A percentile compares a stretch with the other conserved stretches of the same genome.
Conservation (phyloP, 257 asterid genomes). For the Solanum chmielewskii region DNA sequence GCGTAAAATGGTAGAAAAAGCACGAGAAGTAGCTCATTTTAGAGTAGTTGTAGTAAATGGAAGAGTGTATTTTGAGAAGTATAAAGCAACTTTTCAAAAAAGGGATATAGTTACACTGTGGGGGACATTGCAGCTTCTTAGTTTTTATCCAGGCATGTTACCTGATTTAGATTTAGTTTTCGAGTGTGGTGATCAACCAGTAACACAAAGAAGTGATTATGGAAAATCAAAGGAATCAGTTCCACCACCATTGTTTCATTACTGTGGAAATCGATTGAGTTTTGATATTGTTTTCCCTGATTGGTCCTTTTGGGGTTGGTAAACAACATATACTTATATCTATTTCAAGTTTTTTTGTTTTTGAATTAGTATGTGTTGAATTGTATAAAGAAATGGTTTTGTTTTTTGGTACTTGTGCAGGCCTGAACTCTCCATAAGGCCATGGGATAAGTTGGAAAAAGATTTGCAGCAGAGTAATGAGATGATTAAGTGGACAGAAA, state of each 20-base stretch:
- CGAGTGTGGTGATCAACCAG: slow-evolving; percentile 50
- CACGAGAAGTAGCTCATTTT: slow-evolving; percentile 31
- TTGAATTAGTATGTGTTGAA: neutral
- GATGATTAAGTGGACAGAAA: slow-evolving; percentile 47
- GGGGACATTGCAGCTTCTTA: slow-evolving; percentile 80
- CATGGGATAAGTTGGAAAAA: slow-evolving; percentile 58
- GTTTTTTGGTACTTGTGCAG: slow-evolving; percentile 15
- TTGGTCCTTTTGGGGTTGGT: slow-evolving; percentile 99
- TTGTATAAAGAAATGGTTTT: neutral
- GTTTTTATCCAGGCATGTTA: slow-evolving; percentile 54
- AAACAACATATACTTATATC: slow-evolving; percentile 36
- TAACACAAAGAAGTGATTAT: slow-evolving; percentile 27
- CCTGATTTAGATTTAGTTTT: slow-evolving; percentile 71
- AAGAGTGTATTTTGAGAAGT: slow-evolving; percentile 43
- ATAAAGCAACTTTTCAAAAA: slow-evolving; percentile 48
- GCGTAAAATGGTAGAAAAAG: slow-evolving; percentile 37
- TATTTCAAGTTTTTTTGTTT: neutral
- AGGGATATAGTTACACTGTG: slow-evolving; percentile 71
- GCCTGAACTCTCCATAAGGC: slow-evolving; percentile 77
- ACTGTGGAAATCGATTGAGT: slow-evolving; percentile 42
- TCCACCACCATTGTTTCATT: slow-evolving; percentile 74
- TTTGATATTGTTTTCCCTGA: slow-evolving; percentile 77
- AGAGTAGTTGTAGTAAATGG: slow-evolving; percentile 48
- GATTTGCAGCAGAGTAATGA: slow-evolving; percentile 42
- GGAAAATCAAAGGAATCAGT: neutral